Base-by-base conservation (phyloP, 108 stramenopile species). In the Skeletonema grethae region DNA sequence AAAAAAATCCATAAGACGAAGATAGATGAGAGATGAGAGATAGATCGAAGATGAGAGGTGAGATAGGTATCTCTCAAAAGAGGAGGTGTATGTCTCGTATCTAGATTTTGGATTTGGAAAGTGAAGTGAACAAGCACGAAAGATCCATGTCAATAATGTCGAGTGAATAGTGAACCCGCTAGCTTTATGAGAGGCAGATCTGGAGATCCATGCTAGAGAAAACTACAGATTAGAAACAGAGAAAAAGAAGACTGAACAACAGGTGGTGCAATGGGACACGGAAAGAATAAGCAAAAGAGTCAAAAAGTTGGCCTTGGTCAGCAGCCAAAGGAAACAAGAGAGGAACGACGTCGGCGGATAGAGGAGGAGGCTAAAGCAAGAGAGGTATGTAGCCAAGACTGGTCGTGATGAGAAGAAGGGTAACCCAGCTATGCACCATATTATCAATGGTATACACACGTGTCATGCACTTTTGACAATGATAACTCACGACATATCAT, bases 251-350 rank as follows among this genome's bases (percentile, higher is more conserved):
- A 7, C 7, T 29, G 28, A 22, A 18, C 34, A 34, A 7, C 10
- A 34, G 16, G 20, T 39, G 8, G 29, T n/a, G 22, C 15, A 63
- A 73, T 73, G 72, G 72, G 63, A 16, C 72, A 58, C 43, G 71
- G 71, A 41, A 73, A 73, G 30, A 73, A 64, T 53, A 73, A 73
- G 53, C 34, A 53, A 53, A 53, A 35, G 24, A 53, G 7, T 22
- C 62, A 63, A 39, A 57, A 73, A 64, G 56, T 41, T 15, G 72
- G 63, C 24, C 12, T 73, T 32, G 72, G 72, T 10, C 48, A 63
- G 32, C 38, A 65, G 43, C 72, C 61, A 16, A 73, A 73, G 63
- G 72, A 73, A 57, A 73, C 72, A 15, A 73, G 64, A 55, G 72
- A 73, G 63, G 50, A 73, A 57, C 46, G 56, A 11, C 72, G 72